Evolutionary conservation across 2,329 filamentous ascomycete genomes (phyloP).

Genomic region (Diaporthe sp.): DNA sequence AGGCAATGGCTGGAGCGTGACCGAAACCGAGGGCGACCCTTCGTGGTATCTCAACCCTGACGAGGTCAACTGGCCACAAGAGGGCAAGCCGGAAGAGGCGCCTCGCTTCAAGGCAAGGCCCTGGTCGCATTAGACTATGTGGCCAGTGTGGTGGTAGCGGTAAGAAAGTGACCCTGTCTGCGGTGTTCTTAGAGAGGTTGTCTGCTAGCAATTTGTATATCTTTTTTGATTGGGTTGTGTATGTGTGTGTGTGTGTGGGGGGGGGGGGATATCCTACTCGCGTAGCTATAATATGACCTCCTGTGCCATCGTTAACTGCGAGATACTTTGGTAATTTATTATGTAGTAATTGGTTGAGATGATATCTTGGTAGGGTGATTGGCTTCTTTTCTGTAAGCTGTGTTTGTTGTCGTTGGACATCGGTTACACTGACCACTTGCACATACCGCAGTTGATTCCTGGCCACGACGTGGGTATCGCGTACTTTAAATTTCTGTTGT

Average conservation of each 20-base stretch:
- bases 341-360: background rate
- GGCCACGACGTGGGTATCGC: background rate
- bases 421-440: background rate
- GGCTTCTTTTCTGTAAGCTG: background rate
- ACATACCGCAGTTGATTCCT: background rate
- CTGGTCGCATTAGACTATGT: constrained; percentile 52
- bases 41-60: constrained; percentile 57
- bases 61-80: constrained; percentile 54
- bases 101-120: constrained; percentile 51
- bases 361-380: background rate
- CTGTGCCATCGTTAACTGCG: background rate
- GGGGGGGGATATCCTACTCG: too few relatives aligned
- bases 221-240: background rate
- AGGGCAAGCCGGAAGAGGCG: constrained; percentile 54
- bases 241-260: too few relatives aligned
- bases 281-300: too few relatives aligned
- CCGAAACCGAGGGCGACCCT: constrained; percentile 54
- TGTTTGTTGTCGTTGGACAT: background rate
- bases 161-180: background rate
- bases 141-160: background rate
- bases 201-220: background rate
- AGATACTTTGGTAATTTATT: background rate
- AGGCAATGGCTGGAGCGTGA: constrained; percentile 58
- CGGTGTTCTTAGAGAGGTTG: background rate
- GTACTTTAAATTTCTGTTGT: background rate